Base-by-base conservation (phyloP, 768 basidiomycete genomes). In the Rhizopogon vinicolor region DNA sequence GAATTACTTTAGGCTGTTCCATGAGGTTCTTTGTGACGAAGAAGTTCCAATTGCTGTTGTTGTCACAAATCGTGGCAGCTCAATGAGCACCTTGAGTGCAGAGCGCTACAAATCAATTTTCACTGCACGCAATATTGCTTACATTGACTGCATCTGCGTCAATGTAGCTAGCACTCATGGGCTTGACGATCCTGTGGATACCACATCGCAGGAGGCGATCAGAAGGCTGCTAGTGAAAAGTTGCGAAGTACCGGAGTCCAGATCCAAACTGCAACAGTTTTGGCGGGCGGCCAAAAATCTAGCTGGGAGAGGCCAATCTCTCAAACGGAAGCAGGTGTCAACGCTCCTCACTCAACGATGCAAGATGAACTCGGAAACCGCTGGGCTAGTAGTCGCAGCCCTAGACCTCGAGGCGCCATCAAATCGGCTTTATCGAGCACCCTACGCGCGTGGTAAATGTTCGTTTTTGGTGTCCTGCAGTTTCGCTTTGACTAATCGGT, bases 31-130 rank as follows among this genome's bases (percentile, higher is more conserved):
- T 50, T 77, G 76, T 50, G 61, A 60, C 12, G 58, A 63, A 19
- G 53, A 62, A 10, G 77, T 74, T 1, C 74, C 69, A 6, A 67
- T 73, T 41, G 65, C 72, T 7, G 58, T 78, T 18, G 66, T 73
- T 44, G 59, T 78, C 33, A 78, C 75, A 12, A 70, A 74, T 33
- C 68, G 77, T 14, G 77, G 35, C 14, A 14, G 16, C 40, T 0
- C 16, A 16, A 41, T 35, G 6, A 35, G 5, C 46, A 37, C 35
- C 13, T 37, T 37, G 31, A 8, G 9, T 14, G 39, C 40, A 41
- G 40, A 37, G 10, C 7, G 3, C 14, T 49, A 49, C 48, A 49
- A 37, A 14, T 4, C 35, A 10, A 49, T 49, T 10, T 49, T 49
- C 13, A 8, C 7, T 35, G 13, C 48, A 3, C 48, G 31, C 35